phyloP scores from a whole-genome alignment of 352 stramenopile genomes.

The Phytophthora sansomeana region DNA sequence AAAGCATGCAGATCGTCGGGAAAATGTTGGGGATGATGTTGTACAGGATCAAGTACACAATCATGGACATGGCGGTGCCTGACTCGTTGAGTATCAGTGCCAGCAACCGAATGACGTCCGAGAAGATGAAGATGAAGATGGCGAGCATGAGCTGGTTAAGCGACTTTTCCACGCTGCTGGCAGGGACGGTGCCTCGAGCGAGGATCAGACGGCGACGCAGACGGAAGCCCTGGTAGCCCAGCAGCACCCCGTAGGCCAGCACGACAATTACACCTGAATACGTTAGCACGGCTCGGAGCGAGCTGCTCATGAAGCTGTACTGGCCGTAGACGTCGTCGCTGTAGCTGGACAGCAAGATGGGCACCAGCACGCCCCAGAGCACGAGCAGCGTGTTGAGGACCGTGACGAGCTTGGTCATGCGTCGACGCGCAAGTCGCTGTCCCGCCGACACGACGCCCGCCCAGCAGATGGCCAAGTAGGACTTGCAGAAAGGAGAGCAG shows the following conservation, averaged over 20 bases:
- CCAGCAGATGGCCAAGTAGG: constrained; percentile 84
- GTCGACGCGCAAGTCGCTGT: constrained; percentile 62
- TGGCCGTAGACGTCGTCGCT: constrained; percentile 66
- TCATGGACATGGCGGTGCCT: constrained; percentile 62
- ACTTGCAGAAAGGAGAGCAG: constrained; percentile 84
- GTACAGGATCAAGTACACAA: constrained; percentile 76
- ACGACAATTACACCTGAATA: constrained; percentile 68
- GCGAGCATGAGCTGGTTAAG: constrained; percentile 85
- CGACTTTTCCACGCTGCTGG: constrained; percentile 79
- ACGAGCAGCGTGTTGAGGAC: constrained; percentile 62
- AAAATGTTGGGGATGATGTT: constrained; percentile 86
- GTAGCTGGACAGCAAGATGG: constrained; percentile 55
- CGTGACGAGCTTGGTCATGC: constrained; percentile 62
- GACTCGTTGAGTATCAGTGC: constrained; percentile 67
- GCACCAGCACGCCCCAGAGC: constrained; percentile 68
- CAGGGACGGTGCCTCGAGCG: constrained; percentile 71
- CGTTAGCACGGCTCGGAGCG: constrained; percentile 58
- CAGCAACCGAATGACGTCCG: constrained; percentile 73
- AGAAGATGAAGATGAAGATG: constrained; percentile 79
- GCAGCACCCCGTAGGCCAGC: constrained; percentile 69
- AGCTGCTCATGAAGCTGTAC: constrained; percentile 71
- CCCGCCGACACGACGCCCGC: constrained; percentile 82
- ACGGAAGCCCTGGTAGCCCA: constrained; percentile 78
- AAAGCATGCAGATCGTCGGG: constrained; percentile 90
- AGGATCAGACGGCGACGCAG: constrained; percentile 77